Base-by-base conservation (phyloP, 1,284 basidiomycete species). In the Rhizoctonia solani region DNA sequence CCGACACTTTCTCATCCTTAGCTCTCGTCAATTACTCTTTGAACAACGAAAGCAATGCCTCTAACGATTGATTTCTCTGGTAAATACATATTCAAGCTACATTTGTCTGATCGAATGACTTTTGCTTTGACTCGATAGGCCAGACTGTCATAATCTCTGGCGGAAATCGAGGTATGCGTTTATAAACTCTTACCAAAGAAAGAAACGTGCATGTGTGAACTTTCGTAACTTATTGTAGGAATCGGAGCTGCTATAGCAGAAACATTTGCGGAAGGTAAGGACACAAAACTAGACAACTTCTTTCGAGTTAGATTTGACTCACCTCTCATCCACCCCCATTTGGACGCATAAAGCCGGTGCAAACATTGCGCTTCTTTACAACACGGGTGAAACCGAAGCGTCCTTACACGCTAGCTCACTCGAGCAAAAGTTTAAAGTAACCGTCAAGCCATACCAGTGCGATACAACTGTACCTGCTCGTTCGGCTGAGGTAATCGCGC, bases 231-330 rank as follows among this genome's bases (percentile, higher is more conserved):
- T 59, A 52, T 2, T 5, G 9, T 34, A 61, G 58, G 77, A 68
- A 76, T 79, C 69, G 78, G 78, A 9, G 69, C 71, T 47, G 77
- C 76, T 61, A 76, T 79, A 72, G 72, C 75, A 32, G 72, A 75
- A 44, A 73, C 77, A 21, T 73, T 79, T 66, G 75, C 74, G n/a
- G 42, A 61, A 61, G 58, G 58, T 50, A 8, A 5, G 23, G 25
- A 44, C 9, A 13, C 25, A 11, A 13, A 47, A n/a, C n/a, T 47
- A 21, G 13, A 6, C 32, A 19, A 19, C 44, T 9, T 21, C 8
- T 46, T 14, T 46, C 21, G 19, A 6, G 6, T 39, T 8, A 46
- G 21, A 6, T 46, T 32, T 50, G 29, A 21, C 29, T 34, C 44
- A 23, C 3, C 44, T n/a, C 37, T 23, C 4, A 21, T 55, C 8